phyloP scores from a whole-genome alignment of 306 rosid genomes.

The Casuarina glauca region DNA sequence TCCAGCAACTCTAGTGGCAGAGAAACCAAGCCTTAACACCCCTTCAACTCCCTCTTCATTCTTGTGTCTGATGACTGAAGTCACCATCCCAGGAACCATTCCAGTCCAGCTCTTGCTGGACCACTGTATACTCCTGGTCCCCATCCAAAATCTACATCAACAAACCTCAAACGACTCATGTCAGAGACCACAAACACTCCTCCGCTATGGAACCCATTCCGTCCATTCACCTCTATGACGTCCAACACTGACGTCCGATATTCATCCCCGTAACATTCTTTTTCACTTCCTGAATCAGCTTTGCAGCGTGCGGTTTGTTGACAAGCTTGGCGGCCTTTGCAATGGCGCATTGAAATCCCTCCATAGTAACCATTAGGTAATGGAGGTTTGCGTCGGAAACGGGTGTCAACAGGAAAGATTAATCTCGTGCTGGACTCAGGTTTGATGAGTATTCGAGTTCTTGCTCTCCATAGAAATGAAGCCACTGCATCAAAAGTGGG shows the following conservation, averaged over 20 bases:
- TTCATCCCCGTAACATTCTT: background rate
- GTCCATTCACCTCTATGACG: slow-evolving; percentile 24
- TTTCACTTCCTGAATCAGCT: slow-evolving; percentile 23
- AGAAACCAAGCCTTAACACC: slow-evolving; percentile 28
- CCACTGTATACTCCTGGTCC: slow-evolving; percentile 18
- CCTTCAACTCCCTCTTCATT: slow-evolving; percentile 28
- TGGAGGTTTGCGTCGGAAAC: slow-evolving; percentile 3
- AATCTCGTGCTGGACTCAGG: slow-evolving; percentile 12
- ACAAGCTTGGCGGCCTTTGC: slow-evolving; percentile 7
- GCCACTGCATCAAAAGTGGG: slow-evolving; percentile 25
- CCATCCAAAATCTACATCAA: slow-evolving; percentile 19
- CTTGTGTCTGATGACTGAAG: slow-evolving; percentile 17
- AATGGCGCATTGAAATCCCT: slow-evolving; percentile 22
- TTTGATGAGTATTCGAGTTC: slow-evolving; percentile 16
- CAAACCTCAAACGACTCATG: slow-evolving; percentile 23
- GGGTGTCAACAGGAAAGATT: slow-evolving; percentile 29
- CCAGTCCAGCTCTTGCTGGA: slow-evolving; percentile 30
- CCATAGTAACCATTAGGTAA: slow-evolving; percentile 25
- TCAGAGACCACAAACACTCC: slow-evolving; percentile 28
- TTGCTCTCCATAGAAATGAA: slow-evolving; percentile 25
- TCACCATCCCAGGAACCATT: slow-evolving; percentile 32
- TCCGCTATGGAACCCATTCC: slow-evolving; percentile 18
- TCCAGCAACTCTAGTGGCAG: slow-evolving; percentile 8
- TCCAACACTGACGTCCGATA: slow-evolving; percentile 29
- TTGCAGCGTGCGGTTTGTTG: slow-evolving; percentile 11